Evolutionary conservation across 2,329 filamentous ascomycete genomes (phyloP).

Genomic region (Cercospora berteroae): DNA sequence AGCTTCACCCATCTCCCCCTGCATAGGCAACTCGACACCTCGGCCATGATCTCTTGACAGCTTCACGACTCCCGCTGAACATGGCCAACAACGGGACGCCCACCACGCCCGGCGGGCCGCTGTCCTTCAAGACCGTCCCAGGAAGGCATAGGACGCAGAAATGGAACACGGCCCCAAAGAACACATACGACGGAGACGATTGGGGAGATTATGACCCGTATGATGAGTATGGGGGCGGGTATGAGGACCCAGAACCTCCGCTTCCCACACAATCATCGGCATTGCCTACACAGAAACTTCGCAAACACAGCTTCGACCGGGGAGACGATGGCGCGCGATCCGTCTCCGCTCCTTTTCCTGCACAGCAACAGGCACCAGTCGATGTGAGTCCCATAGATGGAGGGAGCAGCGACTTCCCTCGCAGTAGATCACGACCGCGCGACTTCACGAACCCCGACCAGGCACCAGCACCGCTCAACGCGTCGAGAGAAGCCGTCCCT

Average conservation of each 20-base stretch:
- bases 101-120: conserved; percentile 22
- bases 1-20: conserved; percentile 8
- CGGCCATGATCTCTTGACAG: background rate
- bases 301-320: conserved; percentile 52
- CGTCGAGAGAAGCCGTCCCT: conserved; percentile 29
- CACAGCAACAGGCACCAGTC: conserved; percentile 19
- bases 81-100: conserved; percentile 27
- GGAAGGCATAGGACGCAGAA: conserved; percentile 88
- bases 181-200: conserved; percentile 88
- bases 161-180: conserved; percentile 86
- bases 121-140: conserved; percentile 78
- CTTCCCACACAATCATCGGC: conserved; percentile 15
- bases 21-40: background rate
- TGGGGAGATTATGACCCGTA: conserved; percentile 71
- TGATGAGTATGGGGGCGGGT: conserved; percentile 55
- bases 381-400: conserved; percentile 6
- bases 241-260: conserved; percentile 43
- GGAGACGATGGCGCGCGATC: conserved; percentile 48
- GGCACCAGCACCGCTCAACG: conserved; percentile 49
- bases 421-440: conserved; percentile 28
- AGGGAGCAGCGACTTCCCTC: conserved; percentile 22
- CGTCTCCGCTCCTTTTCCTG: conserved; percentile 21
- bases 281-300: conserved; percentile 18
- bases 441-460: conserved; percentile 55
- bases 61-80: background rate